Percentiles rank a stretch among this genome's conserved stretches.
Conservation (phyloP, 2,329 filamentous ascomycete species). For the Xylaria sp. region DNA sequence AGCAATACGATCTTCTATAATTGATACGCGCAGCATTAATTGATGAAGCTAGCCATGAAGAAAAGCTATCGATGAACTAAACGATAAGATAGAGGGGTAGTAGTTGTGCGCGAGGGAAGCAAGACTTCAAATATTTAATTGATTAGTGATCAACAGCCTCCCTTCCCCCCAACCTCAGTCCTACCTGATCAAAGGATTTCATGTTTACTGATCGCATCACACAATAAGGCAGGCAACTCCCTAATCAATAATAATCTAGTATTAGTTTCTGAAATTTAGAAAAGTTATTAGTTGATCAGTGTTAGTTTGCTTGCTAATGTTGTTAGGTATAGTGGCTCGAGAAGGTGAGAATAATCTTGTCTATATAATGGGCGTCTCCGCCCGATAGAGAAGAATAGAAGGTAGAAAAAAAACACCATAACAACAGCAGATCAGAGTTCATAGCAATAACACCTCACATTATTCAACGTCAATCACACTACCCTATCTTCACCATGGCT, state of each 20-base stretch:
- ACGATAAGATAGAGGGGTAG: neutral
- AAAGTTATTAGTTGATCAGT: neutral
- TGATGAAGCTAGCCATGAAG: neutral
- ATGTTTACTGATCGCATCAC: constrained; percentile 15
- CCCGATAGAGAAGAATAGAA: neutral
- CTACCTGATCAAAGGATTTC: neutral
- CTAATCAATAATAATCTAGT: neutral
- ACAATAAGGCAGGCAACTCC: neutral
- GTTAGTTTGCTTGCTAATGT: neutral
- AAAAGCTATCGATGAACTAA: neutral
- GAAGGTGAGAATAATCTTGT: neutral
- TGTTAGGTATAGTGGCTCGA: neutral
- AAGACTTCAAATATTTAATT: neutral
- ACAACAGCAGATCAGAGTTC: neutral
- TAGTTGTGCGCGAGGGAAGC: neutral
- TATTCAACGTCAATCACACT: too few relatives aligned
- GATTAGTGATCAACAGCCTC: constrained; percentile 1
- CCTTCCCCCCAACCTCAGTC: neutral
- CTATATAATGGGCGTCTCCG: constrained; percentile 3
- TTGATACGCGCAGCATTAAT: neutral
- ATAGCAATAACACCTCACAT: neutral
- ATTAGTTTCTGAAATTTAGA: neutral
- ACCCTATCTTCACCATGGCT: neutral
- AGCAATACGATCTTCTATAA: neutral
- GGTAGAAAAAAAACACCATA: neutral